These are phyloP conservation scores for Exidia glandulosa DNA, from an alignment of 768 basidiomycete species.

Conservation along the genomic window DNA sequence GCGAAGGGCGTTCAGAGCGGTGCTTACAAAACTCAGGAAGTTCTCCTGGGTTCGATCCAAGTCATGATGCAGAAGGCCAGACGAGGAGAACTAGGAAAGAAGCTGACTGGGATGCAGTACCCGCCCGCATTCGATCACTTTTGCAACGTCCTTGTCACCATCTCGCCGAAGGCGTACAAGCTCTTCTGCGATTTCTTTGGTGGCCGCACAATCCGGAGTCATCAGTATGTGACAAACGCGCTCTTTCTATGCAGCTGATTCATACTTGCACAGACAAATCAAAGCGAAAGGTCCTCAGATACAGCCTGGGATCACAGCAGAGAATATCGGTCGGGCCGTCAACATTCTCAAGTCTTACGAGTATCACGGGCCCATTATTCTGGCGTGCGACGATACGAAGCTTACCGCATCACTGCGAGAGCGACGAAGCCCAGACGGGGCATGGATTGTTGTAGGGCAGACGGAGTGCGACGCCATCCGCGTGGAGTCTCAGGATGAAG, in stretches of 20 bases:
- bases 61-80: conserved; percentile 9
- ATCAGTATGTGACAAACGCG: conserved; percentile 3
- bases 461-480: conserved; percentile 2
- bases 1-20: conserved; percentile 12
- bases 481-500: conserved; percentile 5
- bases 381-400: conserved; percentile 12
- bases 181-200: conserved; percentile 10
- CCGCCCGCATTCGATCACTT: conserved; percentile 8
- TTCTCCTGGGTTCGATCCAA: conserved; percentile 11
- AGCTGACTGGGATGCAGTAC: conserved; percentile 9
- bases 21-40: conserved; percentile 7
- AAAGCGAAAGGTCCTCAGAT: conserved; percentile 7
- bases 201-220: conserved; percentile 8
- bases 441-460: conserved; percentile 8
- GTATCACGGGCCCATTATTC: conserved; percentile 7
- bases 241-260: background rate
- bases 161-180: conserved; percentile 5
- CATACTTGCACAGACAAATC: background rate
- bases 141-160: conserved; percentile 10
- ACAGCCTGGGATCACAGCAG: conserved; percentile 5
- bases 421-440: background rate
- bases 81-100: conserved; percentile 5
- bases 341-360: conserved; percentile 1
- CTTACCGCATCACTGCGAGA: conserved; percentile 9
- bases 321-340: conserved; percentile 4